A percentile compares a stretch with the other conserved stretches of the same genome.
phyloP scores from a whole-genome alignment of 345 rosid species.

The Eucalyptus pauciflora region DNA sequence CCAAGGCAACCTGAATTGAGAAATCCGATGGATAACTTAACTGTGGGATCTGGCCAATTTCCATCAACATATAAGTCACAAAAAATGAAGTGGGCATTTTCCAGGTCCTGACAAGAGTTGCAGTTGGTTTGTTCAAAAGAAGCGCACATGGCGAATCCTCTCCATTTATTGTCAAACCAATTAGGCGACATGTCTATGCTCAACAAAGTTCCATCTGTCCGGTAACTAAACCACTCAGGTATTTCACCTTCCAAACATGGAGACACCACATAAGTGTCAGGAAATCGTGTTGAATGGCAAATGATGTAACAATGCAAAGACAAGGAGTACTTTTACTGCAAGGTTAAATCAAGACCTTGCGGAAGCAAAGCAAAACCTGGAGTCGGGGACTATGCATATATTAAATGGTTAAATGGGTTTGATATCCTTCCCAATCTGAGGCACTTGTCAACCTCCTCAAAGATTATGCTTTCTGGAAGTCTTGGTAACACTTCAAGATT shows the following conservation, averaged over 20 bases:
- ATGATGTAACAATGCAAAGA: background rate
- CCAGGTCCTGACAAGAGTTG: background rate
- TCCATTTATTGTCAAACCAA: background rate
- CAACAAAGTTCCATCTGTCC: background rate
- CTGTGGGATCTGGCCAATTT: background rate
- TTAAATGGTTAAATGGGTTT: background rate
- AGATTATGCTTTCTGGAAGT: background rate
- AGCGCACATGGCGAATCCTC: background rate
- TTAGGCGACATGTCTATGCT: background rate
- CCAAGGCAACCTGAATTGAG: background rate
- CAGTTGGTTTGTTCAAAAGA: background rate
- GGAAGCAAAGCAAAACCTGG: background rate
- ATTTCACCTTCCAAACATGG: background rate
- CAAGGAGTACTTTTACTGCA: background rate
- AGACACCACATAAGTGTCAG: background rate
- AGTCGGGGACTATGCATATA: background rate
- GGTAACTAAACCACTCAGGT: background rate
- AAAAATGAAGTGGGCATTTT: background rate
- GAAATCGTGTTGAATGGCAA: background rate
- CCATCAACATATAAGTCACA: background rate
- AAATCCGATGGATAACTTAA: background rate
- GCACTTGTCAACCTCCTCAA: background rate
- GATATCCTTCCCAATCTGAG: background rate
- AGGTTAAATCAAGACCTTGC: background rate
- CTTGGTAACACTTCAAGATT: background rate